These are phyloP conservation scores for Barbatosphaeria neglecta DNA, from an alignment of 495 filamentous ascomycete genomes.

Conservation along the genomic window DNA sequence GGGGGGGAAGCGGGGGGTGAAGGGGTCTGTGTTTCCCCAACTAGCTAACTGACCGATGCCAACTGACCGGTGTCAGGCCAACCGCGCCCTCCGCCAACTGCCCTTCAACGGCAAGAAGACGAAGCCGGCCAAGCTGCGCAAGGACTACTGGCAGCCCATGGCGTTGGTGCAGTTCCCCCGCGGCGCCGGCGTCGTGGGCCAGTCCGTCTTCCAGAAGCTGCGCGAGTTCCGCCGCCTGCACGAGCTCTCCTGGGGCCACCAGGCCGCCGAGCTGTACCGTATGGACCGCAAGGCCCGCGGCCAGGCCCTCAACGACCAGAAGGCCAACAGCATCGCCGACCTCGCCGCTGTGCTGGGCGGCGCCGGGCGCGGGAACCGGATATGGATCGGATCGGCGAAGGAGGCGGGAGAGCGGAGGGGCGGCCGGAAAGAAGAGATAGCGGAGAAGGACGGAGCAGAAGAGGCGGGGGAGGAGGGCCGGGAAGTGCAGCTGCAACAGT, in stretches of 20 bases:
- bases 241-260: conserved; percentile 48
- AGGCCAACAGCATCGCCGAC: conserved; percentile 79
- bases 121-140: conserved; percentile 62
- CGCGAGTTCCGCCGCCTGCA: conserved; percentile 70
- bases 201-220: conserved; percentile 64
- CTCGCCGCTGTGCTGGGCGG: conserved; percentile 63
- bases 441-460: conserved; percentile 6
- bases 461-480: conserved; percentile 2
- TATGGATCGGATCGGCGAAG: conserved; percentile 26
- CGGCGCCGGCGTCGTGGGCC: conserved; percentile 44
- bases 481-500: too few species aligned
- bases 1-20: neutral
- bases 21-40: neutral
- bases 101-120: conserved; percentile 88
- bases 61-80: conserved; percentile 53
- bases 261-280: conserved; percentile 31
- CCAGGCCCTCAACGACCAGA: conserved; percentile 67
- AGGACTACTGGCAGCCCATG: conserved; percentile 84
- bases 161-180: conserved; percentile 62
- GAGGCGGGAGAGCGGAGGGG: too few species aligned
- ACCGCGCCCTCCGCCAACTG: conserved; percentile 59
- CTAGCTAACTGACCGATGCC: conserved; percentile 2
- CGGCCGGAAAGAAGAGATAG: conserved; percentile 19
- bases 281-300: conserved; percentile 46
- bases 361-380: conserved; percentile 31